These are phyloP conservation scores for Paraurostyla sp. DNA, from an alignment of 73 alveolate genomes.

Conservation along the genomic window DNA sequence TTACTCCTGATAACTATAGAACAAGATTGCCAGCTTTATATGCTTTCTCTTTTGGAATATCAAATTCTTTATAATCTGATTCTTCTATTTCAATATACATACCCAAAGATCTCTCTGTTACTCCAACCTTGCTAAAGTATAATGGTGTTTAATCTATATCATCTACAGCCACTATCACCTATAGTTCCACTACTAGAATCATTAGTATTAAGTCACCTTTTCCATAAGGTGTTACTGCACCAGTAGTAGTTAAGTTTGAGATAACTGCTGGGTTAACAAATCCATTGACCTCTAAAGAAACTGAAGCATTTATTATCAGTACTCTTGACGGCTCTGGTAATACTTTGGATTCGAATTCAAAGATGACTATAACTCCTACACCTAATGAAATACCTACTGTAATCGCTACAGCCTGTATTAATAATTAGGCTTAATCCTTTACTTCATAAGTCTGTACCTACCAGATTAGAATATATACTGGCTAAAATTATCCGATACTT, in stretches of 20 bases:
- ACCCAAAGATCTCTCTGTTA: neutral
- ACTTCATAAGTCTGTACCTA: constrained; percentile 43
- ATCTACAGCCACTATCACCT: neutral
- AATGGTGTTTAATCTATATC: neutral
- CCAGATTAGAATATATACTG: neutral
- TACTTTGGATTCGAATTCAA: neutral
- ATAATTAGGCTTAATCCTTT: constrained; percentile 7
- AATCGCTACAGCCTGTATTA: neutral
- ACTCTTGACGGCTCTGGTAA: constrained; percentile 5
- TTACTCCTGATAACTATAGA: constrained; percentile 20
- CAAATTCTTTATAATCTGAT: neutral
- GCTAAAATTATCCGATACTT: neutral
- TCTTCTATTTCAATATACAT: neutral
- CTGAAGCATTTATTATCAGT: constrained; percentile 19
- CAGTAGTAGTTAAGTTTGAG: neutral
- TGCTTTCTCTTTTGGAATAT: neutral
- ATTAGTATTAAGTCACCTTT: neutral
- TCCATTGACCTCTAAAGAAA: constrained; percentile 1
- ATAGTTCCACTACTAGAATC: neutral
- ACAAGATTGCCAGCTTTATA: constrained; percentile 35
- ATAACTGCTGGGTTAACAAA: constrained; percentile 19
- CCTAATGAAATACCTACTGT: constrained; percentile 24
- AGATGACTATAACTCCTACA: constrained; percentile 2
- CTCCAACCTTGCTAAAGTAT: neutral
- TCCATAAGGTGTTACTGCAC: neutral